Percentiles rank a stretch among this genome's conserved stretches.
Conservation (phyloP, 495 filamentous ascomycete species). For the Cercophora newfieldiana region DNA sequence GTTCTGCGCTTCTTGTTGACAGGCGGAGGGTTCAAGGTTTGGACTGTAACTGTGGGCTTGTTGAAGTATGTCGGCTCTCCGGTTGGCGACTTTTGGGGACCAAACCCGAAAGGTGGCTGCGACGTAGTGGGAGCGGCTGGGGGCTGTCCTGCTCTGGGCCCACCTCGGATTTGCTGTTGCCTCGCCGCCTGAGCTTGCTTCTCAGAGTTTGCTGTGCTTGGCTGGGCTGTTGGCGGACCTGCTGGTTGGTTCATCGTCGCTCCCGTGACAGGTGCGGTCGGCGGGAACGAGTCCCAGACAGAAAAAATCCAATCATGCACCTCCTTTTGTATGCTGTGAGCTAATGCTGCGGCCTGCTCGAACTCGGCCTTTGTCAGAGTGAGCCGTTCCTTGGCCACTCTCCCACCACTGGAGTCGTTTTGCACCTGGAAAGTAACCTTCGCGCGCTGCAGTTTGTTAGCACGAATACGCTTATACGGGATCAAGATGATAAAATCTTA, state of each 20-base stretch:
- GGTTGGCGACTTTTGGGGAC: constrained; percentile 68
- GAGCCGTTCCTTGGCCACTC: constrained; percentile 46
- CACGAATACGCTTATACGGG: constrained; percentile 22
- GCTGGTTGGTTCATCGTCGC: constrained; percentile 22
- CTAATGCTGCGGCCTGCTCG: constrained; percentile 42
- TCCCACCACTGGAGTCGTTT: not conserved
- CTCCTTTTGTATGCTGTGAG: too few relatives aligned
- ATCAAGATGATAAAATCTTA: constrained; percentile 30
- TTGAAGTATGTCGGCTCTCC: constrained; percentile 61
- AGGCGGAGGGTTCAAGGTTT: constrained; percentile 53
- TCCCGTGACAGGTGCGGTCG: constrained; percentile 13
- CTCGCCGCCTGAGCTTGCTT: constrained; percentile 60
- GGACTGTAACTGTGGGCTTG: constrained; percentile 46
- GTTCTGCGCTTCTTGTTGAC: constrained; percentile 55
- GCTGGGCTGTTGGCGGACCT: constrained; percentile 33
- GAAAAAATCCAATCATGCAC: too few relatives aligned
- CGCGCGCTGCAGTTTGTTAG: constrained; percentile 5
- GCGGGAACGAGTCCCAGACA: too few relatives aligned
- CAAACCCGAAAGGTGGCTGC: constrained; percentile 66
- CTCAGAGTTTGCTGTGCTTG: constrained; percentile 67
- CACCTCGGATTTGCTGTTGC: constrained; percentile 45
- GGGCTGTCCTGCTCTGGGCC: constrained; percentile 47
- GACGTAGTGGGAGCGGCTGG: constrained; percentile 64
- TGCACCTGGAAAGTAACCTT: constrained; percentile 26
- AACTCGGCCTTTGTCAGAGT: constrained; percentile 60